Evolutionary conservation across 371 early-diverging fungal genomes (phyloP), one percentile per base, ranked within the genome.

Genomic region (Lichtheimia ramosa): DNA sequence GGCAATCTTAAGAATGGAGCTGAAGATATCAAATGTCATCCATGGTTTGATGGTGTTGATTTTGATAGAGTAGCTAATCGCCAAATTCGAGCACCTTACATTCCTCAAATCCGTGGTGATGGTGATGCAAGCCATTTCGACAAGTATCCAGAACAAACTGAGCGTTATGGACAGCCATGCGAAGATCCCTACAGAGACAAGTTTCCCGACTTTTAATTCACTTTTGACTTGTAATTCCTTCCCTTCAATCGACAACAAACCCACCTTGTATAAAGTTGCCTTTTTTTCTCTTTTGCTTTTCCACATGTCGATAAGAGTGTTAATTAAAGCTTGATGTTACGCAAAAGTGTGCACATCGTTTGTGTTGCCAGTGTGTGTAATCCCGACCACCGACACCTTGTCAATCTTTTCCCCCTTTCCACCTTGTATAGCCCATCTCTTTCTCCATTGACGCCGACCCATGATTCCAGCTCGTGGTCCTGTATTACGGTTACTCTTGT

Each of bases 51-150:
- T 10, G 95, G 91, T 15, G 89, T 98, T 5, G 95, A 98, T 67
- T 99, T 96, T 95, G 82, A 86, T 48, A 82, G 84, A 50, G 82
- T 98, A 28, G 75, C 81, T 42, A 79, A 83, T 13, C 74, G 89
- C 43, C 86, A 92, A 64, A 86, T 96, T 54, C 83, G 89, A 48
- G 92, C 98, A 23, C 99, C 99, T 8, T 93, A 95, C 75, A 80
- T 93, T 8, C 99, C 97, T 5, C 83, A 87, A 18, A 84, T 93
- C 46, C 81, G 81, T 51, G 87, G 89, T 43, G 95, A 91, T 12
- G 97, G 97, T 43, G 98, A 98, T 69, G 89, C 97, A 3, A 90
- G 92, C 71, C 94, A 97, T 79, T 97, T 96, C 84, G 96, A 96
- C 69, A 74, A 81, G 60, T 97, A 97, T 72, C 92, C 92, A 1